These are phyloP conservation scores for Ophiostoma angusticollis DNA, from an alignment of 2,329 filamentous ascomycete genomes.

Conservation along the genomic window DNA sequence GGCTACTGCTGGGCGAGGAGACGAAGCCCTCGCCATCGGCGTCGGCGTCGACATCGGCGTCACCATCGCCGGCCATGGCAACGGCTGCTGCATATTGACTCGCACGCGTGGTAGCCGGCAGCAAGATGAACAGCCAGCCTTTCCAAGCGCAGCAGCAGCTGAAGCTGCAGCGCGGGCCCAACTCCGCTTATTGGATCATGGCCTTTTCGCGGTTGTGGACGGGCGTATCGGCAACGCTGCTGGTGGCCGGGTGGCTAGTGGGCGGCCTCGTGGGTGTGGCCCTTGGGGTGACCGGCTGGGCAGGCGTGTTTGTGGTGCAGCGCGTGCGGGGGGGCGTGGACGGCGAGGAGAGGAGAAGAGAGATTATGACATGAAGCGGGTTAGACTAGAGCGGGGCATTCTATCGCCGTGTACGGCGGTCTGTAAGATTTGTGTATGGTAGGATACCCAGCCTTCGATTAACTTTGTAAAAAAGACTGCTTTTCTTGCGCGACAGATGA, in stretches of 20 bases:
- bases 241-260: constrained; percentile 8
- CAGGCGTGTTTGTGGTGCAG: constrained; percentile 5
- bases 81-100: constrained; percentile 8
- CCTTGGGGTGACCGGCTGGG: constrained; percentile 6
- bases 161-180: background rate
- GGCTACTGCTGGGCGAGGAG: constrained; percentile 30
- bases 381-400: too few relatives aligned
- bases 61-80: constrained; percentile 4
- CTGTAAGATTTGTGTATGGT: too few relatives aligned
- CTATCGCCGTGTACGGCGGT: too few relatives aligned
- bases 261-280: constrained; percentile 6
- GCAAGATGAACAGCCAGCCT: too few relatives aligned
- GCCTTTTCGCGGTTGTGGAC: constrained; percentile 6
- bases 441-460: too few relatives aligned
- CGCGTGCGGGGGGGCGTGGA: too few relatives aligned
- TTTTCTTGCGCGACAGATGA: too few relatives aligned
- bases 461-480: too few relatives aligned
- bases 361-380: too few relatives aligned
- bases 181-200: constrained; percentile 2
- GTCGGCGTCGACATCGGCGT: background rate
- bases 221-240: constrained; percentile 8
- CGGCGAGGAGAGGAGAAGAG: too few relatives aligned
- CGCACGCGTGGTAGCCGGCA: constrained; percentile 3
- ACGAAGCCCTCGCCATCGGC: constrained; percentile 2
- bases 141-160: background rate